A percentile compares a stretch with the other conserved stretches of the same genome.
Conservation (phyloP, 768 basidiomycete species). For the Lactarius psammicola region DNA sequence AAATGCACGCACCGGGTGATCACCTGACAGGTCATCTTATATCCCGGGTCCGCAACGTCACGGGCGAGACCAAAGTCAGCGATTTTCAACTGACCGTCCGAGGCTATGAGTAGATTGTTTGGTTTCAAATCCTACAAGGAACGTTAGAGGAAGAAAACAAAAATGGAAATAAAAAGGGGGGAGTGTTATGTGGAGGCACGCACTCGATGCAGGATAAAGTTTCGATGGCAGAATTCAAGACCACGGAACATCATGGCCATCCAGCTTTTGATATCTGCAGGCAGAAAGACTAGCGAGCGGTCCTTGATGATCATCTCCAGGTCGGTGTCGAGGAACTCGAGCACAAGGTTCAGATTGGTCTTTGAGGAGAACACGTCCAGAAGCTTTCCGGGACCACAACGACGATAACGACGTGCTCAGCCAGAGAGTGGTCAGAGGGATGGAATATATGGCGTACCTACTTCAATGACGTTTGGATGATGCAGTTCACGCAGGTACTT, state of each 20-base stretch:
- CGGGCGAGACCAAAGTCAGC: slow-evolving; percentile 98
- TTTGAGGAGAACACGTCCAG: slow-evolving; percentile 96
- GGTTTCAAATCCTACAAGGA: slow-evolving; percentile 87
- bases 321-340: slow-evolving; percentile 95
- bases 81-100: slow-evolving; percentile 89
- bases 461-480: slow-evolving; percentile 95
- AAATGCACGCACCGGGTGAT: slow-evolving; percentile 75
- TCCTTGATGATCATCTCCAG: slow-evolving; percentile 97
- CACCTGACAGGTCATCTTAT: slow-evolving; percentile 97
- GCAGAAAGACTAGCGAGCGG: slow-evolving; percentile 84
- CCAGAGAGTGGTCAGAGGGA: slow-evolving; percentile 1
- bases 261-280: slow-evolving; percentile 98
- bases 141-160: not conserved
- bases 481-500: slow-evolving; percentile 93
- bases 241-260: slow-evolving; percentile 98
- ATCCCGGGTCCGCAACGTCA: slow-evolving; percentile 92
- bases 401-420: too few species aligned
- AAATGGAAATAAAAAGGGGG: not conserved
- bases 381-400: slow-evolving; percentile 59
- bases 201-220: slow-evolving; percentile 91
- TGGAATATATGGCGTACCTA: slow-evolving; percentile 35
- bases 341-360: slow-evolving; percentile 93
- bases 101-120: slow-evolving; percentile 93
- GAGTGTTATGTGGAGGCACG: slow-evolving; percentile 32
- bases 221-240: slow-evolving; percentile 96